Base-by-base conservation (phyloP, 2,329 filamentous ascomycete genomes). In the Cladosporium velox region DNA sequence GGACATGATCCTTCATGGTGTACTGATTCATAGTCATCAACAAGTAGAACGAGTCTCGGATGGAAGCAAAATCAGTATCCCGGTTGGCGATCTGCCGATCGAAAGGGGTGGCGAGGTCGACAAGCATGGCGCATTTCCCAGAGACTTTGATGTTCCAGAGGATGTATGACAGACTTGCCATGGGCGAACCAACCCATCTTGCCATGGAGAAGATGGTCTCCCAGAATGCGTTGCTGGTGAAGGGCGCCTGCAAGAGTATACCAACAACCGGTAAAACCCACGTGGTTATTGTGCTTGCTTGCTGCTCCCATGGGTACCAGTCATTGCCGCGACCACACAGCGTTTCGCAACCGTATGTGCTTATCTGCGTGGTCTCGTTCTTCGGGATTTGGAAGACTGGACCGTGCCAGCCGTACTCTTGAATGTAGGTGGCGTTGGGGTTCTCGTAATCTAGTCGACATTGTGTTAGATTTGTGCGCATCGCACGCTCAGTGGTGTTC, bases 1-100 rank as follows among this genome's bases (percentile, higher is more conserved):
- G 59, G 14, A 66, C 66, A 4, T 55, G 24, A 65, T 67, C 6
- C 47, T 77, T 77, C 64, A 80, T 75, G 3, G 73, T 79, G 66
- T 80, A 83, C 68, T 83, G 81, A 55, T 82, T 82, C 75, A 82
- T 79, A 6, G 77, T 77, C 58, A 77, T 75, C 21, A 83, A 73
- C 18, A 83, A 74, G 62, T 79, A 82, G 70, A 82, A 77, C 0
- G 79, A 81, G 66, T 83, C 81, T 44, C 80, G 69, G 62, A 81
- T 77, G 24, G 75, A 75, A 6, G 70, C 72, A 66, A 78, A 80
- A 18, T 80, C 71, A 15, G 72, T 75, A 15, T 73, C 67, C 18
- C 72, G 69, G 18, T 70, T 70, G 1, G 72, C 73, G 2, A 41
- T 54, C 14, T 60, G 35, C 4, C 72, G 67, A 21, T 76, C 70